A percentile compares a stretch with the other conserved stretches of the same genome.
Evolutionary conservation across 2,329 filamentous ascomycete genomes (phyloP).

Genomic region (Claviceps pazoutovae): DNA sequence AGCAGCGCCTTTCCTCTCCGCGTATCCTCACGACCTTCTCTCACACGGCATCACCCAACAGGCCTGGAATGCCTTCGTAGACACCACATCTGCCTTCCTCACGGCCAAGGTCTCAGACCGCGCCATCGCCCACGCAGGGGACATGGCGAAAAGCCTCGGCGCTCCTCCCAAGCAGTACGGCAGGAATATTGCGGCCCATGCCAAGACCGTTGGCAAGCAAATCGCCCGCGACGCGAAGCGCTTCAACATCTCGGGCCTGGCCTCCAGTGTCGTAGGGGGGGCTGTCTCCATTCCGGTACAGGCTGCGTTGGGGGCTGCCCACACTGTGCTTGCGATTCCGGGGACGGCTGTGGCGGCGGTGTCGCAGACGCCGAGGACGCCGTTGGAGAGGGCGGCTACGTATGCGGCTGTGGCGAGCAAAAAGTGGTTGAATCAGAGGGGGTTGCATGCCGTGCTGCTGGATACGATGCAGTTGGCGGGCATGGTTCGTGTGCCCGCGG

Average conservation of each 20-base stretch:
- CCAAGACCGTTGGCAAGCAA: constrained; percentile 21
- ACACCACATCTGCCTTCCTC: constrained; percentile 32
- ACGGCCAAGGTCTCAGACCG: constrained; percentile 29
- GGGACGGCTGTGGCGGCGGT: constrained; percentile 19
- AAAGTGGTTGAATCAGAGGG: constrained; percentile 27
- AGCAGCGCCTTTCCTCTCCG: constrained; percentile 24
- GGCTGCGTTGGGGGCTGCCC: constrained; percentile 22
- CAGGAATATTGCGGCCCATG: constrained; percentile 22
- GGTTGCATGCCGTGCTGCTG: constrained; percentile 23
- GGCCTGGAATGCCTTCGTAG: constrained; percentile 21
- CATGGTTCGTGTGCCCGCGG: constrained; percentile 17
- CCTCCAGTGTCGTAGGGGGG: constrained; percentile 21
- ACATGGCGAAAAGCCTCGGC: constrained; percentile 23
- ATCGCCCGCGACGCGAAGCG: constrained; percentile 22
- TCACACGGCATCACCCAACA: constrained; percentile 21
- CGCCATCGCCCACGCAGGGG: constrained; percentile 28
- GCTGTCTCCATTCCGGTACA: constrained; percentile 25
- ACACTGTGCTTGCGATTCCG: constrained; percentile 22
- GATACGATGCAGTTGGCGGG: constrained; percentile 19
- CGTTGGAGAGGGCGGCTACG: constrained; percentile 25
- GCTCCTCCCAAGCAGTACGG: constrained; percentile 22
- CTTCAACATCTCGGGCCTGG: constrained; percentile 27
- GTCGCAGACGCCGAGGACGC: constrained; percentile 24
- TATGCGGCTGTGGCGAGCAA: constrained; percentile 28
- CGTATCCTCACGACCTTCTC: constrained; percentile 25